Evolutionary conservation across 176 grass and related monocot genomes (phyloP).

Genomic region (Lolium multiflorum): DNA sequence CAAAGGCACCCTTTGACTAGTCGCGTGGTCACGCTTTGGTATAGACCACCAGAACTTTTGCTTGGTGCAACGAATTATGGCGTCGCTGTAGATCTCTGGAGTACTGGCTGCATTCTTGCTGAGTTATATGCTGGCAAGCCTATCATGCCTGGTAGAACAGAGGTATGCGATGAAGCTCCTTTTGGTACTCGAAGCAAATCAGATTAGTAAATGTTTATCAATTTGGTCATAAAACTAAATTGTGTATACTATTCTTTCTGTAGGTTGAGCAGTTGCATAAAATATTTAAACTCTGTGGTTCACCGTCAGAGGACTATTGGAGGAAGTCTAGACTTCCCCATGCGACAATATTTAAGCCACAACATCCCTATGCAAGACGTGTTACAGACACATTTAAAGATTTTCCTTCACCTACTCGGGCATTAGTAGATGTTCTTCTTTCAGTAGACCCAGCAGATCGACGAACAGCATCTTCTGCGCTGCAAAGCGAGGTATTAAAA

Average conservation of each 20-base stretch:
- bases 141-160: constrained; percentile 99
- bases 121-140: constrained; percentile 99
- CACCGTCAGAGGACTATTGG: constrained; percentile 96
- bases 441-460: constrained; percentile 94
- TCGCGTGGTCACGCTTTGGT: constrained; percentile 99
- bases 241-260: constrained; percentile 49
- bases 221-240: constrained; percentile 26
- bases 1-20: constrained; percentile 92
- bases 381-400: constrained; percentile 95
- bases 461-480: constrained; percentile 69
- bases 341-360: constrained; percentile 98
- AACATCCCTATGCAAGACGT: constrained; percentile 81
- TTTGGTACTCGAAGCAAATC: constrained; percentile 24
- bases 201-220: neutral
- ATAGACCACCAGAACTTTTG: constrained; percentile 93
- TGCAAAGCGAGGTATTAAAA: constrained; percentile 78
- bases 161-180: constrained; percentile 57
- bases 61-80: constrained; percentile 97
- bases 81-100: constrained; percentile 97
- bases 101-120: constrained; percentile 96
- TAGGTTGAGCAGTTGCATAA: constrained; percentile 99
- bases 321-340: constrained; percentile 95
- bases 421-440: constrained; percentile 91
- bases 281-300: constrained; percentile 99
- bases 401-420: constrained; percentile 74